These are phyloP conservation scores for Sungouiozyma ichnusensis DNA, from an alignment of 805 yeast species.

Conservation along the genomic window DNA sequence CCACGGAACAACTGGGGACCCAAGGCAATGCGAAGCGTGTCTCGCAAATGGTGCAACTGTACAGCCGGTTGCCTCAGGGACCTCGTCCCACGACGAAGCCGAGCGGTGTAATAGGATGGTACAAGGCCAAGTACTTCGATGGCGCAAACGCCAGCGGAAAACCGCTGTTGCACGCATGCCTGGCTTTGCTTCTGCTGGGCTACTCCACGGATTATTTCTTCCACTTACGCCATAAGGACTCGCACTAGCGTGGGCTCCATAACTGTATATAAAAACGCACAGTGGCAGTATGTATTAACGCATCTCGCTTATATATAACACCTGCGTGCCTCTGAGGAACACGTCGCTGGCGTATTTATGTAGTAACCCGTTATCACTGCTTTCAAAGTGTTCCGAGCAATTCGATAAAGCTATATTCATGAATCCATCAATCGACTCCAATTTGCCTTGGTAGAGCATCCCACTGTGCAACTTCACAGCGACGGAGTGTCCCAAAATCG, in stretches of 20 bases:
- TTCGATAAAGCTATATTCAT: constrained; percentile 87
- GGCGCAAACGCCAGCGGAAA: constrained; percentile 76
- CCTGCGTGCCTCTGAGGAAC: constrained; percentile 30
- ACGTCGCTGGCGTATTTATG: constrained; percentile 26
- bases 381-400: constrained; percentile 48
- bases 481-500: constrained; percentile 70
- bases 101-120: constrained; percentile 58
- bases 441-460: constrained; percentile 63
- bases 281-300: too few species aligned
- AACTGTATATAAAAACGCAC: constrained; percentile 1
- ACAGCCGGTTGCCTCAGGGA: constrained; percentile 94
- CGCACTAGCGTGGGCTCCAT: not conserved
- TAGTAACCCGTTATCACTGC: constrained; percentile 21
- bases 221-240: constrained; percentile 58
- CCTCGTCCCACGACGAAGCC: constrained; percentile 51
- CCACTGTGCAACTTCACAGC: constrained; percentile 81
- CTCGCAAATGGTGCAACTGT: constrained; percentile 88
- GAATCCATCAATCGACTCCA: constrained; percentile 90
- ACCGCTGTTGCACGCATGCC: constrained; percentile 70
- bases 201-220: constrained; percentile 89
- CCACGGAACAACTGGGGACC: constrained; percentile 88
- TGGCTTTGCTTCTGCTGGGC: constrained; percentile 61
- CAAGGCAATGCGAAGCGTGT: constrained; percentile 96
- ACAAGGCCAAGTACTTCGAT: constrained; percentile 78
- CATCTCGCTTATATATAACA: constrained; percentile 27